Evolutionary conservation across 2,329 filamentous ascomycete species (phyloP), one percentile per base, ranked within the genome.

Genomic region (Dichotomopilus funicola): DNA sequence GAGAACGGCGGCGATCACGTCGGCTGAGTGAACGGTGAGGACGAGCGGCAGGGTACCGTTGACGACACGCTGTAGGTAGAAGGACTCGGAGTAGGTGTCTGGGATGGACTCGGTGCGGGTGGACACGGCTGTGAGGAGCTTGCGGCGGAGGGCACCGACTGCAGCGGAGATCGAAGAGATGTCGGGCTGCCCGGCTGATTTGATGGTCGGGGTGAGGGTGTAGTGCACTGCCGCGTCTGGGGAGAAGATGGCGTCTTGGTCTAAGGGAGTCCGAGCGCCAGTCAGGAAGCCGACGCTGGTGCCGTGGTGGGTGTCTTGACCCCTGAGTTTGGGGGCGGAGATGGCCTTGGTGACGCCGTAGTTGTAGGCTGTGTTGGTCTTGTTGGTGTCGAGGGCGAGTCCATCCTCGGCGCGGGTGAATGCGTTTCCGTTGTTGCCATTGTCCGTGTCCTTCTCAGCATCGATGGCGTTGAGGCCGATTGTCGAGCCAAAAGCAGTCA

Each of bases 381-480:
- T 82, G 67, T 81, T 80, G 33, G 73, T 77, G 54, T 78, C 78
- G 0, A 83, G 70, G 2, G 72, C 71, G 4, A 83, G 75, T 0
- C 80, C 81, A 60, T 84, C 80, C 4, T 81, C 69, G 6, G 78
- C 84, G 9, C 82, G 76, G 46, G 78, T 81, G 62, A 86, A 85
- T 5, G 71, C 65, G 0, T 72, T 66, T 0, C 69, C 67, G 55
- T 71, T 73, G 1, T 66, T 65, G 1, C 80, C 80, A 57, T 82
- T 81, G 59, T 81, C 78, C 0, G 77, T 80, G 46, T 71, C 70
- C 6, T 71, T 65, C 59, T 87, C 85, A 4, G 75, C 74, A 55
- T 80, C 77, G 52, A 88, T 87, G 52, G 81, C 83, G 59, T 79
- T 79, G 6, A 88, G 74, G 0, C 85, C 85, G 0, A 88, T 69